Percentiles rank a stretch among this genome's conserved stretches.
These are phyloP conservation scores for Bifiguratus adelaidae DNA, from an alignment of 192 early-diverging fungal genomes.

Conservation along the genomic window DNA sequence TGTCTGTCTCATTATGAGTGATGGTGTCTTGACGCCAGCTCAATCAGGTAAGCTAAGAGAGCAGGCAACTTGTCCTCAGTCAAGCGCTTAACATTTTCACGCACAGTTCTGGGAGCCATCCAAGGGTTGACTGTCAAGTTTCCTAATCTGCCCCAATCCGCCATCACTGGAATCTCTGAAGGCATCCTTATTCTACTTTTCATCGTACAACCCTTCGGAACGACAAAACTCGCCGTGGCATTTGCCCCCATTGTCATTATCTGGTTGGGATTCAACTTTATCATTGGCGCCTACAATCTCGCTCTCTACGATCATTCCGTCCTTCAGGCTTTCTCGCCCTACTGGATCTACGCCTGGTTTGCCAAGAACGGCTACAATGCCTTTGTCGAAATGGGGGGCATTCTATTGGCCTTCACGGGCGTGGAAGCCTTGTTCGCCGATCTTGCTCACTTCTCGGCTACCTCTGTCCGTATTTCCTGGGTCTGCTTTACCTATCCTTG, in stretches of 20 bases:
- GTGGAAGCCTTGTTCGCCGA: constrained; percentile 47
- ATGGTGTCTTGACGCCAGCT: constrained; percentile 6
- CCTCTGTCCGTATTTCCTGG: constrained; percentile 33
- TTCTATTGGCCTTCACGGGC: constrained; percentile 40
- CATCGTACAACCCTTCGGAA: constrained; percentile 35
- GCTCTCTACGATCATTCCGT: constrained; percentile 12
- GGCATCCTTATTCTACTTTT: constrained; percentile 30
- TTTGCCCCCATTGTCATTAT: constrained; percentile 31
- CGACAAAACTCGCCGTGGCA: constrained; percentile 15
- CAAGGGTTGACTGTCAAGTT: constrained; percentile 1
- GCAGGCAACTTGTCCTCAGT: too few relatives aligned
- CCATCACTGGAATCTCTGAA: constrained; percentile 15
- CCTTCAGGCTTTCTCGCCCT: constrained; percentile 31
- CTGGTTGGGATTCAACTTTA: constrained; percentile 33
- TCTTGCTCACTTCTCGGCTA: constrained; percentile 38
- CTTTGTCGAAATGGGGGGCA: constrained; percentile 23
- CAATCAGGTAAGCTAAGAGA: constrained; percentile 2
- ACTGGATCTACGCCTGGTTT: constrained; percentile 21
- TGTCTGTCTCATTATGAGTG: constrained; percentile 11
- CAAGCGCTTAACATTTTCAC: not conserved
- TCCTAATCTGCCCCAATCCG: constrained; percentile 9
- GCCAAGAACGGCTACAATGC: constrained; percentile 7
- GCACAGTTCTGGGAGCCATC: constrained; percentile 2
- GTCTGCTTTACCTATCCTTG: constrained; percentile 31
- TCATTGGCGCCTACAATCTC: constrained; percentile 40